Conservation (phyloP, 2,329 filamentous ascomycete species). For the Ophiostoma sp. region DNA sequence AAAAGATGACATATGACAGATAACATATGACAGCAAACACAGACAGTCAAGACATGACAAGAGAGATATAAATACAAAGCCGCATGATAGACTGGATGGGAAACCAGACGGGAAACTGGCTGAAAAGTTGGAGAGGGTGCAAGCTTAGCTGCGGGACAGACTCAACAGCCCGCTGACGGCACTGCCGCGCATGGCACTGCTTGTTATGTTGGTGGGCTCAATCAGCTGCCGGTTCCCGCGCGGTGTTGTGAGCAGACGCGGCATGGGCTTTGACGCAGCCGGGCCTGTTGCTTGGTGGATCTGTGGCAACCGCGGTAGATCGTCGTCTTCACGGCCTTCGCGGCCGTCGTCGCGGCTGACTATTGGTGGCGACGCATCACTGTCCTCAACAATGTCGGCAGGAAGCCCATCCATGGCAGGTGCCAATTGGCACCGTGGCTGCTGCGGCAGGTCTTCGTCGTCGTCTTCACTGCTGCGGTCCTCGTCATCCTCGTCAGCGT, state of each 20-base stretch:
- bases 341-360: conserved; percentile 1
- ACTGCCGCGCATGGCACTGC: conserved; percentile 44
- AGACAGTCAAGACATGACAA: not conserved
- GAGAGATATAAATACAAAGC: conserved; percentile 9
- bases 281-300: conserved; percentile 15
- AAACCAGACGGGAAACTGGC: not conserved
- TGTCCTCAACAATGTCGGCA: conserved; percentile 20
- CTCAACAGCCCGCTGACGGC: conserved; percentile 49
- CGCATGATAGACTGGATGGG: not conserved
- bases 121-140: not conserved
- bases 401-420: conserved; percentile 15
- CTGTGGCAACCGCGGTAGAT: conserved; percentile 18
- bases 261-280: not conserved
- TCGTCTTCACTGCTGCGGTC: conserved; percentile 10
- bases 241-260: conserved; percentile 18
- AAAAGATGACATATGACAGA: not conserved
- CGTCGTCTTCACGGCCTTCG: conserved; percentile 12
- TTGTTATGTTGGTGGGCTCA: conserved; percentile 35
- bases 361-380: conserved; percentile 23
- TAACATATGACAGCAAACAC: not conserved
- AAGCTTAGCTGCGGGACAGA: conserved; percentile 32
- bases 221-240: conserved; percentile 19
- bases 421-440: conserved; percentile 18
- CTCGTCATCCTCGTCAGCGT: not conserved
- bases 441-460: conserved; percentile 18